Evolutionary conservation across 208 protist species (phyloP).

Genomic region (Leishmania guyanensis): DNA sequence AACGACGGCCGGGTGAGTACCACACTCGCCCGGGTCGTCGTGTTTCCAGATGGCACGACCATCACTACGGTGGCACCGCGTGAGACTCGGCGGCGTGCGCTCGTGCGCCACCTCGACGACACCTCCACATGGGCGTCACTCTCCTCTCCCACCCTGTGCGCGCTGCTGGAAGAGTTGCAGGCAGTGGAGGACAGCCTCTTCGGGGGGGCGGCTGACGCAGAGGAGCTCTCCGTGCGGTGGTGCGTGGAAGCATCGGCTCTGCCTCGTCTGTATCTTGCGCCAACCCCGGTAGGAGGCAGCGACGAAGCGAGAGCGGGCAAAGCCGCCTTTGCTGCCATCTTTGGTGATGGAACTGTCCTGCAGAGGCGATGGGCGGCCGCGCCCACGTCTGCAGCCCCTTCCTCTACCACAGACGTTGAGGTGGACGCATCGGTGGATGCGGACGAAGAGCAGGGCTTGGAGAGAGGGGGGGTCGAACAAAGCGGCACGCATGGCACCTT

Average conservation of each 20-base stretch:
- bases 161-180: conserved; percentile 27
- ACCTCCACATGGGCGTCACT: conserved; percentile 13
- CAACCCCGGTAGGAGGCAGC: background rate
- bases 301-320: background rate
- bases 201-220: background rate
- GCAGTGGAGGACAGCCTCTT: conserved; percentile 26
- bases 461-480: background rate
- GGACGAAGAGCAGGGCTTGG: background rate
- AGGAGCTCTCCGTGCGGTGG: conserved; percentile 46
- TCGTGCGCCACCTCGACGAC: conserved; percentile 3
- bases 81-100: conserved; percentile 13
- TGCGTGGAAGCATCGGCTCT: conserved; percentile 69
- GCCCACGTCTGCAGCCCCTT: background rate
- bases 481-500: background rate
- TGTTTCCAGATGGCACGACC: conserved; percentile 32
- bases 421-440: background rate
- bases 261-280: conserved; percentile 73
- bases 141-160: conserved; percentile 26
- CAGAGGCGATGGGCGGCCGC: conserved; percentile 41
- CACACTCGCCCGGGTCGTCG: conserved; percentile 27
- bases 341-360: conserved; percentile 79
- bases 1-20: conserved; percentile 2
- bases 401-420: background rate
- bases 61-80: conserved; percentile 35
- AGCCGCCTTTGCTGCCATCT: conserved; percentile 57